These are phyloP conservation scores for Mucor velutinosus DNA, from an alignment of 371 early-diverging fungal genomes.

Conservation along the genomic window DNA sequence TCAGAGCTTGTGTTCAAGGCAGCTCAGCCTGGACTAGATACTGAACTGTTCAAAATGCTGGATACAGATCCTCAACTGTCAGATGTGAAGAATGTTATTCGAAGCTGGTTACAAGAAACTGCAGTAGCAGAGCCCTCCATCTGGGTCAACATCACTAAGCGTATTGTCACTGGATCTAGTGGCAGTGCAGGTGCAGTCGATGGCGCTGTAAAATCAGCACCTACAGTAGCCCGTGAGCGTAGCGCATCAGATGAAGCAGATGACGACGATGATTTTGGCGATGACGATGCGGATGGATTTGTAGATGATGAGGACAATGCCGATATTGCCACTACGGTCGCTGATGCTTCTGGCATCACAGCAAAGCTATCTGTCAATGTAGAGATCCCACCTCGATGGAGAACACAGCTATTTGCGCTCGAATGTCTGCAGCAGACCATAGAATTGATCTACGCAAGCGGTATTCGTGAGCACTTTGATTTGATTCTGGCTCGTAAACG, in stretches of 20 bases:
- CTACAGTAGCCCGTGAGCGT: slow-evolving; percentile 16
- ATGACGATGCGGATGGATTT: slow-evolving; percentile 46
- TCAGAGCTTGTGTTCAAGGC: slow-evolving; percentile 73
- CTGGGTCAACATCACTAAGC: slow-evolving; percentile 86
- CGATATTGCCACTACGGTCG: slow-evolving; percentile 50
- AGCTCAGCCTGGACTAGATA: slow-evolving; percentile 73
- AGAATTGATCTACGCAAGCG: slow-evolving; percentile 58
- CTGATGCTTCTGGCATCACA: slow-evolving; percentile 47
- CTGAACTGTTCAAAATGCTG: slow-evolving; percentile 80
- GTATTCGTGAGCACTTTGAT: slow-evolving; percentile 72
- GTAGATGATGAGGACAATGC: slow-evolving; percentile 46
- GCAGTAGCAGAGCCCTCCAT: slow-evolving; percentile 75
- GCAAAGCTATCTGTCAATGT: slow-evolving; percentile 45
- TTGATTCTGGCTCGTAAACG: slow-evolving; percentile 62
- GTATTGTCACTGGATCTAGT: slow-evolving; percentile 67
- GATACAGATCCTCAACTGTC: slow-evolving; percentile 77
- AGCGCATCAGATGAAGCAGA: slow-evolving; percentile 18
- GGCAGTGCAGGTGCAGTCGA: neutral
- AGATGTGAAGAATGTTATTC: slow-evolving; percentile 85
- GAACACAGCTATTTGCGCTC: slow-evolving; percentile 85
- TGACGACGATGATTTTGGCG: slow-evolving; percentile 48
- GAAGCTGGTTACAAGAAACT: slow-evolving; percentile 71
- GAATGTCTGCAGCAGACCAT: slow-evolving; percentile 74
- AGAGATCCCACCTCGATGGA: slow-evolving; percentile 84
- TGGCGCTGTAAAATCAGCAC: neutral